Evolutionary conservation across 1,139 yeast species (phyloP), one percentile per base, ranked within the genome.

Genomic region (Blastobotrys aristatus): DNA sequence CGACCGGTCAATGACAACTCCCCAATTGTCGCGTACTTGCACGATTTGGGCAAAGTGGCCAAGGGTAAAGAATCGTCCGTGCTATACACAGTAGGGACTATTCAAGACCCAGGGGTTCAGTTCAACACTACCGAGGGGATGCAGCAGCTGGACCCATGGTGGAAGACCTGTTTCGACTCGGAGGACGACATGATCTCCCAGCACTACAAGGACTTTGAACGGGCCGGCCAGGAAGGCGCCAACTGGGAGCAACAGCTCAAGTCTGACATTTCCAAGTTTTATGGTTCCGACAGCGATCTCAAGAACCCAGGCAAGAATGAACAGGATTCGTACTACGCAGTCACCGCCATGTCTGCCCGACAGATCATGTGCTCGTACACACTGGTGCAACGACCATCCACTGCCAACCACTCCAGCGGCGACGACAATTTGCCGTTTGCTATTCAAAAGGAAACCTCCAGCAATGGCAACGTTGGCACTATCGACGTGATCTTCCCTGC

Each of bases 401-500:
- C 17, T 2, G 30, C 30, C 14, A 36, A 36, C 27, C 40, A 36
- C 16, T 4, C 40, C 10, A 6, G 8, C 5, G 14, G 6, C 33
- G 33, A 30, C 17, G 14, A 13, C 17, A 43, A 39, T 17, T 8
- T 30, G 26, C 49, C 46, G 27, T 46, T 18, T 32, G 39, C 37
- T 13, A 22, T 42, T 32, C 40, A 31, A 17, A 46, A 46, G 32
- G 49, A 46, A 27, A 46, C 37, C 30, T 18, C 33, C 30, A 29
- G 39, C 5, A 21, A 34, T 29, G 49, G 46, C 13, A 46, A 46
- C 35, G 22, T 46, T 29, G 36, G 38, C 26, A 46, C 43, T 20
- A 35, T 46, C 16, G 49, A 46, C 27, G 49, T 46, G 20, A 27
- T 42, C n/a, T 46, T 46, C 46, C 49, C 49, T 2, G 43, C 44